These are phyloP conservation scores for Begonia fuchsioides DNA, from an alignment of 306 rosid species.

Conservation along the genomic window DNA sequence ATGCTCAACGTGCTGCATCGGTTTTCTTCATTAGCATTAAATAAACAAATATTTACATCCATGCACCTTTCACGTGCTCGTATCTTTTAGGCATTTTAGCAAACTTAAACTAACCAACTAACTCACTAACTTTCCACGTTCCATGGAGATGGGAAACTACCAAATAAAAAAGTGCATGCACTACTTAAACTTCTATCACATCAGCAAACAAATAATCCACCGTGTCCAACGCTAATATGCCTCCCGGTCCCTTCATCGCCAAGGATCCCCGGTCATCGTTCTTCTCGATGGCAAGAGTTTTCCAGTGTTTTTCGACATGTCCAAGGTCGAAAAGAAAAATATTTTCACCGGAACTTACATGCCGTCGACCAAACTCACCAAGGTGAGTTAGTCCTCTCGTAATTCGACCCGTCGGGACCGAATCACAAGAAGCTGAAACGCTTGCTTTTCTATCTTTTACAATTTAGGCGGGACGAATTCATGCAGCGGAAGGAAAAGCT, in stretches of 20 bases:
- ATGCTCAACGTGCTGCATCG: no score
- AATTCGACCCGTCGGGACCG: slow-evolving; percentile 81
- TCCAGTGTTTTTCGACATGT: slow-evolving; percentile 56
- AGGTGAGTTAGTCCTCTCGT: slow-evolving; percentile 66
- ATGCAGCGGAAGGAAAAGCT: slow-evolving; percentile 33
- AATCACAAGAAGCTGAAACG: slow-evolving; percentile 48
- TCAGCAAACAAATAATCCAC: slow-evolving; percentile 71
- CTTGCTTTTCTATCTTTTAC: slow-evolving; percentile 53
- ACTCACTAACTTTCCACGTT: no score
- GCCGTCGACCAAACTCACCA: slow-evolving; percentile 75
- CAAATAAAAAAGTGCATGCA: no score
- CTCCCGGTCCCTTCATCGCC: slow-evolving; percentile 72
- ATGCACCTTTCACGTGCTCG: no score
- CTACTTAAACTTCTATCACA: no score
- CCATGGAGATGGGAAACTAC: no score
- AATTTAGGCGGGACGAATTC: slow-evolving; percentile 31
- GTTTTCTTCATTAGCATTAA: no score
- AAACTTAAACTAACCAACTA: no score
- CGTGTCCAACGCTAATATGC: slow-evolving; percentile 71
- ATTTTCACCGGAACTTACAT: slow-evolving; percentile 76
- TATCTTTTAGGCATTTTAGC: no score
- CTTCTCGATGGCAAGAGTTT: slow-evolving; percentile 76
- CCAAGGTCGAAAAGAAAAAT: slow-evolving; percentile 63
- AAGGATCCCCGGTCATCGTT: slow-evolving; percentile 44
- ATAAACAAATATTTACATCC: no score